Evolutionary conservation across 371 early-diverging fungal genomes (phyloP), one percentile per base, ranked within the genome.

Genomic region (Mucor racemosus): DNA sequence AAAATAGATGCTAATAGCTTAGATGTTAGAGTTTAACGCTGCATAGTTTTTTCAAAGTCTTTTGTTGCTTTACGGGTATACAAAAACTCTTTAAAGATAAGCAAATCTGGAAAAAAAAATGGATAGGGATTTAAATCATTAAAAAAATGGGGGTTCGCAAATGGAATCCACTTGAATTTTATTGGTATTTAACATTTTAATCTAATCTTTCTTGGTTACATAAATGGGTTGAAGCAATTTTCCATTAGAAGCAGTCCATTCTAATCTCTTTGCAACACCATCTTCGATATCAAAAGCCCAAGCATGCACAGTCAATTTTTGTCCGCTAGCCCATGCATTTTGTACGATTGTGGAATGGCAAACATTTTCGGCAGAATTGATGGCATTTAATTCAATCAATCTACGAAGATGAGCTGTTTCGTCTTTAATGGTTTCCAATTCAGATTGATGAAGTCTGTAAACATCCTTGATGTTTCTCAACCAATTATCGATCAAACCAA

Each of bases 401-500:
- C 78, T 76, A 19, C 84, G 81, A 38, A 81, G 76, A 35, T 82
- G 76, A 14, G 79, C 75, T 21, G 79, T 72, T 7, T 67, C 77
- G 26, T 74, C 76, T 50, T 77, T 57, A 17, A 85, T 73, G 14
- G 48, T 56, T 11, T 86, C 80, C 15, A 95, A 64, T 65, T 84
- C 82, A 1, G 66, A 48, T 48, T 76, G 65, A 67, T 92, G 84
- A 38, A 79, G 72, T 75, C 69, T 78, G 75, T 92, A 90, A 34
- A 94, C 85, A 71, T 93, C 91, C 78, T 91, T 90, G 78, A 94
- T 87, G 66, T 83, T 85, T 44, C 87, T 77, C 26, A 94, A 86
- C 95, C 95, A 95, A 82, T 91, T 91, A 77, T 95, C 95, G 41
- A 96, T 88, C 64, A 92, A 73, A 39, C 94, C 95, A 65, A 76